Base-by-base conservation (phyloP, 2,329 filamentous ascomycete genomes). In the Arachnomyces sp. region DNA sequence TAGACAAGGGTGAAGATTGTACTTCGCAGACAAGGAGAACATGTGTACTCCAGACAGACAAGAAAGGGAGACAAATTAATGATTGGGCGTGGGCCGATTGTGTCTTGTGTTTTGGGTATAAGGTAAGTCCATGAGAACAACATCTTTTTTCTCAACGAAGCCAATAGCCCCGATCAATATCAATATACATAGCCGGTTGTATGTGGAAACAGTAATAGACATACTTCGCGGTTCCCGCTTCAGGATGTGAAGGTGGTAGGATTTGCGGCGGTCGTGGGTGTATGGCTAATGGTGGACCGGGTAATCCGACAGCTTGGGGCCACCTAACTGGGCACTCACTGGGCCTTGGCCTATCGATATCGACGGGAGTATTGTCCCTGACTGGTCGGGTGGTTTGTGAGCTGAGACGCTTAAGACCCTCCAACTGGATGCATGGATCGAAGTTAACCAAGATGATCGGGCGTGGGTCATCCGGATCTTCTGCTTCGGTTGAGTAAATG, bases 361-460 rank as follows among this genome's bases (percentile, higher is more conserved):
- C 21, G 9, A 25, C 9, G 21, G 21, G 21, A 5, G 21, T 25
- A 4, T 5, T 28, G 28, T 32, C 7, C 38, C 31, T 38, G 14
- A n/a, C 7, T 35, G 28, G 1, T 15, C 16, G 29, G 21, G 21
- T 13, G n/a, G 36, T 32, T 17, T 14, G 21, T 15, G 33, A 8
- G 28, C 31, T 34, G 17, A 48, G 33, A 12, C 34, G 37, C 28
- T 43, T 44, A 17, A 50, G 36, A 25, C 40, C 34, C 9, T 32
- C 44, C 4, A 50, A 40, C 9, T 38, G 37, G 21, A 50, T 46
- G 2, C 41, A 39, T n/a, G 45, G 43, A 34, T 50, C 48, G 29
- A 50, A 50, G 25, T 41, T 50, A 28, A 50, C 40, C 7, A 50
- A 12, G 5, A 48, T 37, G 31, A 50, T 44, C 13, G 44, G 41